Evolutionary conservation across 2,329 filamentous ascomycete genomes (phyloP).

Genomic region (Talaromyces sp.): DNA sequence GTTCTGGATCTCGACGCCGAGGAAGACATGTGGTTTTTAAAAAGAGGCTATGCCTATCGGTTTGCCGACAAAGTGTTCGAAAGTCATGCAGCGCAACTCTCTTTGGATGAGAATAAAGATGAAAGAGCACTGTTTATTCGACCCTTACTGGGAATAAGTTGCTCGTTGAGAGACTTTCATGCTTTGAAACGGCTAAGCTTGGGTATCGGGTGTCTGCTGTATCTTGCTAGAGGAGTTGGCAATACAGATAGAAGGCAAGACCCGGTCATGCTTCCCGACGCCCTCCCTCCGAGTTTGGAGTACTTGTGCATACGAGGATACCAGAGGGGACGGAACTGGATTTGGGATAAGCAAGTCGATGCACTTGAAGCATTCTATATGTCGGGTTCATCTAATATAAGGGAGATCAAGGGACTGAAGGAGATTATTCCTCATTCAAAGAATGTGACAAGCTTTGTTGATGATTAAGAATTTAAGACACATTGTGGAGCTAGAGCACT

Average conservation of each 20-base stretch:
- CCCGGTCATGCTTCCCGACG: neutral
- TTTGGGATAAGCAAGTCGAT: neutral
- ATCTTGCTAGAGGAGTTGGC: constrained; percentile 12
- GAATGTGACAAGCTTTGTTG: neutral
- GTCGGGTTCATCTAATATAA: neutral
- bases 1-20: constrained; percentile 21
- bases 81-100: neutral
- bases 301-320: neutral
- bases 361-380: neutral
- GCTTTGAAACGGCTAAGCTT: constrained; percentile 21
- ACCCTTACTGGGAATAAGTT: constrained; percentile 9
- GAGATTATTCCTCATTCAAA: neutral
- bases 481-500: no score
- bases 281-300: neutral
- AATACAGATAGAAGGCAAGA: neutral
- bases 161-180: constrained; percentile 21
- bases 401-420: neutral
- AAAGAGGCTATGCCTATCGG: no score
- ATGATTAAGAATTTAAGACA: neutral
- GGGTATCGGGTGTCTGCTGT: constrained; percentile 18
- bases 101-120: neutral
- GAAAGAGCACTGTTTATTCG: neutral
- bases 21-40: neutral
- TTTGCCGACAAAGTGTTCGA: no score
- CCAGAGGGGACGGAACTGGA: neutral